These are phyloP conservation scores for Amylostereum areolatum DNA, from an alignment of 1,284 basidiomycete species.

Conservation along the genomic window DNA sequence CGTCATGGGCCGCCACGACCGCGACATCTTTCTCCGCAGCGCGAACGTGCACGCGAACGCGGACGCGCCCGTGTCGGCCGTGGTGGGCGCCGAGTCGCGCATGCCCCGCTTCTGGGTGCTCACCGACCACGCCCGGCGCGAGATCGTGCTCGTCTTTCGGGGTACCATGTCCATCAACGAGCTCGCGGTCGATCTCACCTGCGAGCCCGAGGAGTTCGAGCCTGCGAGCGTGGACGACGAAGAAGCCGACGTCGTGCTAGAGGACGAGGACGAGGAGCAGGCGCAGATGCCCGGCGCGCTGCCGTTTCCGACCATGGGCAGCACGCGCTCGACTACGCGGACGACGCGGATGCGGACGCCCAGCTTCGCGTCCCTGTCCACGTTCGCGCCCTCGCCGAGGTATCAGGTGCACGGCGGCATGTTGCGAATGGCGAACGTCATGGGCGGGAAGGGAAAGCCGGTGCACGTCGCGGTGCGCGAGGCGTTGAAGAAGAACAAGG, in stretches of 20 bases:
- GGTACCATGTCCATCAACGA: conserved; percentile 83
- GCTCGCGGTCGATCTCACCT: conserved; percentile 77
- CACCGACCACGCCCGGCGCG: conserved; percentile 63
- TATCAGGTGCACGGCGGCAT: conserved; percentile 77
- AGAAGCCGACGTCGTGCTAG: conserved; percentile 17
- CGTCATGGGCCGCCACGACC: conserved; percentile 67
- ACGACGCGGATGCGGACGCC: conserved; percentile 5
- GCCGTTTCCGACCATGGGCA: conserved; percentile 1
- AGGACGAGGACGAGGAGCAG: conserved; percentile 16
- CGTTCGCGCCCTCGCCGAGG: conserved; percentile 18
- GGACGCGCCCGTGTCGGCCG: conserved; percentile 24
- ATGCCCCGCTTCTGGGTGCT: conserved; percentile 82
- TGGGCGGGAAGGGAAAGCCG: conserved; percentile 72
- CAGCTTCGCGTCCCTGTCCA: conserved; percentile 13
- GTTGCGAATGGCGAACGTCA: conserved; percentile 69
- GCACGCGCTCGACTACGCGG: background rate
- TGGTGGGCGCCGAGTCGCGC: conserved; percentile 59
- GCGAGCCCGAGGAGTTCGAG: conserved; percentile 63
- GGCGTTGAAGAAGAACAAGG: conserved; percentile 61
- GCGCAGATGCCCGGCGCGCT: conserved; percentile 19
- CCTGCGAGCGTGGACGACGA: conserved; percentile 36
- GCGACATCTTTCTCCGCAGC: conserved; percentile 68
- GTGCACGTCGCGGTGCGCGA: conserved; percentile 71
- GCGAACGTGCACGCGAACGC: conserved; percentile 25
- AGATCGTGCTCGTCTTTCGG: conserved; percentile 71